Base-by-base conservation (phyloP, 192 early-diverging fungal species). In the Coemansia sp. region DNA sequence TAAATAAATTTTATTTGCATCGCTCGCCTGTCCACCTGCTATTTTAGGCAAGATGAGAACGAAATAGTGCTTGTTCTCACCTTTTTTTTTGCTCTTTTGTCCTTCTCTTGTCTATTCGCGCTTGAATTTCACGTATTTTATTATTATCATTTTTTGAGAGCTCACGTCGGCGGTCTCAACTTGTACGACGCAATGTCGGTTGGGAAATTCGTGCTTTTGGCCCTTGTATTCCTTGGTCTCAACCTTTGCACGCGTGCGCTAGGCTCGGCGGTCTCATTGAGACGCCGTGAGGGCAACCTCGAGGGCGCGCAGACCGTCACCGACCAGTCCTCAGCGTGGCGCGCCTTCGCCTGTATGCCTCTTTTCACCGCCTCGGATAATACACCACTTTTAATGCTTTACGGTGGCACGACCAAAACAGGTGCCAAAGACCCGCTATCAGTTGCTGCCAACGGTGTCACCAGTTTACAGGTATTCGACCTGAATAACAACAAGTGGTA, bases 331-430 rank as follows among this genome's bases (percentile, higher is more conserved):
- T 52, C 72, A 16, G 72, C 66, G 40, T 83, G 80, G 80, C 80
- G 80, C 35, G 50, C 80, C 33, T 83, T 69, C 21, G 73, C 76
- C 0, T 83, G 80, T 64, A 72, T 83, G 76, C 70, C 74, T 10
- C 80, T 73, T 8, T 75, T 83, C 55, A 78, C 80, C 4, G 67
- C 76, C 14, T 73, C 72, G 2, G 73, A 78, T 47, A 63, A 62
- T 38, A 78, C 72, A 4, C 64, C 76, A 13, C 60, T 83, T 33
- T 59, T 83, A 39, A 78, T 85, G 76, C 62, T 82, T 9, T 81
- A 85, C 52, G 84, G 84, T 62, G 84, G 84, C 9, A 78, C 80
- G 47, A 73, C 40, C 67, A 66, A 53, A 32, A n/a, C 65, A n/a
- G 23, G 11, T 13, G 66, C 62, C 30, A 62, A 42, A 32, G 66